Base-by-base conservation (phyloP, 352 stramenopile species). In the Globisporangium middletonii region DNA sequence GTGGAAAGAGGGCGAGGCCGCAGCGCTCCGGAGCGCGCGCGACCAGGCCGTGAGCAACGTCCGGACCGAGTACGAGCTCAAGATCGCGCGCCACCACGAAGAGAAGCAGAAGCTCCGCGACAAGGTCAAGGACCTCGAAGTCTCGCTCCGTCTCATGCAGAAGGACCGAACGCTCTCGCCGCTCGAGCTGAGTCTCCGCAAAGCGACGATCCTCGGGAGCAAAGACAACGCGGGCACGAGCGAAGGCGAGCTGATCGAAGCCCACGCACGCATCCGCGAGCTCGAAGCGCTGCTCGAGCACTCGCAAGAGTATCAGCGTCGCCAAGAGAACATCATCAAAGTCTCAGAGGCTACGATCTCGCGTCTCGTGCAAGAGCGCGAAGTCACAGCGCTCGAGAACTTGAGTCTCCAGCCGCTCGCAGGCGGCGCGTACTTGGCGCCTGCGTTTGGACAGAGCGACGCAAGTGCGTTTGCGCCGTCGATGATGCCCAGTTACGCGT, bases 71-170 rank as follows among this genome's bases (percentile, higher is more conserved):
- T 86, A 83, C 45, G 80, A 88, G 26, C 52, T 88, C 23, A 86
- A 88, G 53, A 72, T 88, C 47, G 71, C 73, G 4, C 65, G 76
- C 9, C 80, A 88, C 45, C 80, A 85, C 53, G 74, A 88, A 30
- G 80, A 90, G 49, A 90, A 86, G 47, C 68, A 88, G 35, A 90
- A 90, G 54, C 54, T 90, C 1, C 75, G 79, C 1, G 79, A 88
- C 4, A 88, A 88, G 48, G 77, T 88, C 11, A 82, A 86, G 47
- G 80, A 90, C 50, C 65, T 90, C 12, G 80, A 88, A 44, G 80
- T 88, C 5, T 83, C 78, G 9, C 61, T 86, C 16, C 72, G 75
- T 23, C 52, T 88, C 0, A 66, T 88, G 65, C 78, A 88, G 48
- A 88, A 86, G 47, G 73, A 88, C 53, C 74, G 74, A 0, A 64